Percentiles rank a stretch among this genome's conserved stretches.
Evolutionary conservation across 1,284 basidiomycete genomes (phyloP).

Genomic region (Leccinum subfulvum): DNA sequence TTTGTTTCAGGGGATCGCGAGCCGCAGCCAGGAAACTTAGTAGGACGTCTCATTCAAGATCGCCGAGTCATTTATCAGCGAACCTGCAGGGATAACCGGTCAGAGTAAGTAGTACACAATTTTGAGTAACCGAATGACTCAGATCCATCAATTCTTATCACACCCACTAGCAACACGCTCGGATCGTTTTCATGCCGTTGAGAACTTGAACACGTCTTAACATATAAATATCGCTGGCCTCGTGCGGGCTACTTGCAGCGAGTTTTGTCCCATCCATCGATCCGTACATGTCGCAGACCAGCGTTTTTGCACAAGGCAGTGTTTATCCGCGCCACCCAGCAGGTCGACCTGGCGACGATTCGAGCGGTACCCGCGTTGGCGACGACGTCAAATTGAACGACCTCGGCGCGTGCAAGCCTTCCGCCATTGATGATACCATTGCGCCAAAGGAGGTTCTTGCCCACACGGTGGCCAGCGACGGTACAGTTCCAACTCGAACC

Average conservation of each 20-base stretch:
- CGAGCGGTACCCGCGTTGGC: not conserved
- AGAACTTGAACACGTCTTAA: not conserved
- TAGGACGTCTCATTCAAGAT: not conserved
- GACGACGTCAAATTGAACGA: conserved; percentile 15
- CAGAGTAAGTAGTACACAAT: too few species aligned
- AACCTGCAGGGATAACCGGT: not conserved
- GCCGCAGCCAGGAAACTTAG: not conserved
- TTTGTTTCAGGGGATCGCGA: not conserved
- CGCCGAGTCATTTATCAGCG: not conserved
- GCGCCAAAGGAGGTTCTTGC: not conserved
- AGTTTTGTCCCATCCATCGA: not conserved
- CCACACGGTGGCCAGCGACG: not conserved
- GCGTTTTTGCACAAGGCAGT: not conserved
- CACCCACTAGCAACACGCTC: not conserved
- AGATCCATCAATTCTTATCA: not conserved
- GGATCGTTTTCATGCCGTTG: conserved; percentile 3
- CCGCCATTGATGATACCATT: not conserved
- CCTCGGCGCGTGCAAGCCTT: conserved; percentile 5
- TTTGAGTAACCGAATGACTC: not conserved
- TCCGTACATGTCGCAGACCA: conserved; percentile 14
- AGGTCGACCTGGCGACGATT: conserved; percentile 5
- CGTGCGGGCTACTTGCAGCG: not conserved
- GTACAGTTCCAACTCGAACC: conserved; percentile 7
- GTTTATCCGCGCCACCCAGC: conserved; percentile 6
- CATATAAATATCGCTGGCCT: conserved; percentile 15